These are phyloP conservation scores for Malassezia arunalokei DNA, from an alignment of 1,284 basidiomycete species.

Conservation along the genomic window DNA sequence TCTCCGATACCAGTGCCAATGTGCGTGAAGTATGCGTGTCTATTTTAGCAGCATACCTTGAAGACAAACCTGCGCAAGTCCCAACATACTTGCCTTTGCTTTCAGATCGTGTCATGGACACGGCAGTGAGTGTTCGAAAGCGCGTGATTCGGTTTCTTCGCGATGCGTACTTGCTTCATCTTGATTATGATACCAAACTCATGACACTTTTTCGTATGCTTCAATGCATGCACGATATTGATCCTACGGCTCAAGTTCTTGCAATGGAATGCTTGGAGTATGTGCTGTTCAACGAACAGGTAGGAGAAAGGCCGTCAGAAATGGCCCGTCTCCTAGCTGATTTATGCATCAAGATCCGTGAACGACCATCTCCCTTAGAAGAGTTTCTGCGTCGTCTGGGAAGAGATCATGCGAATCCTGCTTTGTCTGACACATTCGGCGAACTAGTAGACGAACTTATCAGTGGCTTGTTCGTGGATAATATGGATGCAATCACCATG, in stretches of 20 bases:
- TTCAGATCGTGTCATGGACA: conserved; percentile 76
- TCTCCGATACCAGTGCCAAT: conserved; percentile 76
- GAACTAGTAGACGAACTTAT: conserved; percentile 72
- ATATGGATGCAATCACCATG: conserved; percentile 50
- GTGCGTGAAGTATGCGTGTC: conserved; percentile 93
- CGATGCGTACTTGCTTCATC: conserved; percentile 61
- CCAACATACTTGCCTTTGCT: conserved; percentile 74
- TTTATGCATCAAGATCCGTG: conserved; percentile 66
- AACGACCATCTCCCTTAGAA: conserved; percentile 69
- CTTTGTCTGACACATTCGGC: conserved; percentile 56
- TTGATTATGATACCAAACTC: conserved; percentile 55
- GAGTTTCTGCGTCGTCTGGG: conserved; percentile 58
- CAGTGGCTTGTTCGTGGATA: conserved; percentile 71
- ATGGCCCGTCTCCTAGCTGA: conserved; percentile 66
- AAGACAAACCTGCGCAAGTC: conserved; percentile 70
- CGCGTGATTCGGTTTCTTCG: conserved; percentile 86
- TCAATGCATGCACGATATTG: conserved; percentile 74
- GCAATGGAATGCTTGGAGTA: conserved; percentile 77
- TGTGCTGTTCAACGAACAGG: conserved; percentile 58
- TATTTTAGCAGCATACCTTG: conserved; percentile 84
- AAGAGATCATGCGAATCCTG: conserved; percentile 20
- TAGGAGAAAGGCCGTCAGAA: conserved; percentile 43
- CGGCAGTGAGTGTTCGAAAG: conserved; percentile 80
- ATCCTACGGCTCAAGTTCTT: conserved; percentile 73
- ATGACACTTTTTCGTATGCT: conserved; percentile 77